Evolutionary conservation across 805 yeast species (phyloP).

Genomic region (Metschnikowia lunata): DNA sequence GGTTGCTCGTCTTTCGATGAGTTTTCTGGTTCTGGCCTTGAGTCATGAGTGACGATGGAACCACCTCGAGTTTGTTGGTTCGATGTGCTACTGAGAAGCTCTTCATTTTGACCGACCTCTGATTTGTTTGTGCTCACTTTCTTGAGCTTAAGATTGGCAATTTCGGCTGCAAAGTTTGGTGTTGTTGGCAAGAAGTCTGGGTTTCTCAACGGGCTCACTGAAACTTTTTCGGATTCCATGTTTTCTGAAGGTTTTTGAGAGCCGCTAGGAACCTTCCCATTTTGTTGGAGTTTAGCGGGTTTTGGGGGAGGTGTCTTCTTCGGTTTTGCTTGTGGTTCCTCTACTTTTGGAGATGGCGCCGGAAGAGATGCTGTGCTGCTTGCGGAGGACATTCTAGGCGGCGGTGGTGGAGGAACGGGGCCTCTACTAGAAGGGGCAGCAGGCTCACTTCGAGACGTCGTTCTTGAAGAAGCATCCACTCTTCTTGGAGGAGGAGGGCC

Average conservation of each 20-base stretch:
- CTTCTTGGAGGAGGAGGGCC: conserved; percentile 47
- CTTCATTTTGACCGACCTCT: no score
- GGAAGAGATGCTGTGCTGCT: not conserved
- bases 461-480: not conserved
- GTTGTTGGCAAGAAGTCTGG: no score
- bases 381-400: conserved; percentile 7
- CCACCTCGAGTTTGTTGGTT: no score
- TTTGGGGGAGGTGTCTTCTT: conserved; percentile 42
- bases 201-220: no score
- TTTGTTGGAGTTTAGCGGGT: conserved; percentile 26
- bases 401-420: conserved; percentile 8
- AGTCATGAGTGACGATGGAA: no score
- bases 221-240: no score
- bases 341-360: not conserved
- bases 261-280: not conserved
- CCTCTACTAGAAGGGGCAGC: not conserved
- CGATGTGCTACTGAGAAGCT: no score
- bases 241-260: no score
- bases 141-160: conserved; percentile 13
- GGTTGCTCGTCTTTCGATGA: no score
- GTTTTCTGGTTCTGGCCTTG: no score
- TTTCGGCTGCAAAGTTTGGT: conserved; percentile 27
- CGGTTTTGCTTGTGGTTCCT: conserved; percentile 2
- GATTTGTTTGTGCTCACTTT: no score
- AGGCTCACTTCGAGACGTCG: not conserved